Base-by-base conservation (phyloP, 2,329 filamentous ascomycete genomes). In the Talaromyces sp. region DNA sequence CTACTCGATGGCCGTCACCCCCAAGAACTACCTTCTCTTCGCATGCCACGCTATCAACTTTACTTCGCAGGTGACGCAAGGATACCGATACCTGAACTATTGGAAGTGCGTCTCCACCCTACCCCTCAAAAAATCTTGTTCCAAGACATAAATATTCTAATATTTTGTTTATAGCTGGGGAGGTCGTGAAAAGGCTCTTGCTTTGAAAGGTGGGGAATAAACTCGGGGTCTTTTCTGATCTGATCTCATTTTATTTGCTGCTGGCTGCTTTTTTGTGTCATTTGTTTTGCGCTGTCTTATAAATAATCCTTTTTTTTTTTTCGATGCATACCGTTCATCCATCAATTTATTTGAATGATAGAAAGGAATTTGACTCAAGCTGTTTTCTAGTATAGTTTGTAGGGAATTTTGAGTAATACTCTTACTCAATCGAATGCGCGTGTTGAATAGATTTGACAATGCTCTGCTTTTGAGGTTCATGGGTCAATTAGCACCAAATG, bases 41-140 rank as follows among this genome's bases (percentile, higher is more conserved):
- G 85, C 82, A 65, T 88, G 85, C 78, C 86, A 88, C 74, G 76
- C 84, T 63, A 81, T 87, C 75, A 88, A 88, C 77, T 87, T 86
- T 74, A 75, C 74, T 65, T 83, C 84, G 52, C 86, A 88, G 73
- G 65, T 78, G 51, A 82, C 81, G 32, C 86, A 88, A 71, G 84
- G 80, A 61, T 87, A 86, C 75, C 78, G 86, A 58, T 88, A 84
- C 70, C 63, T 86, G 64, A 81, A 82, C 68, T 86, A 86, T 75
- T 86, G 82, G 82, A 76, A 80, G 77, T 80, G 72, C 60, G 76
- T 77, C 21, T 57, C 14, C 26, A 52, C 14, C 49, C 11, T 26
- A n/a, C 27, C 35, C 2, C 17, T 29, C 27, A 27, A 38, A 9
- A 21, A 27, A 3, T 8, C 19, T 6, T 55, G 13, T 24, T 21